Evolutionary conservation across 441 rosid genomes (phyloP).

Genomic region (Arabidopsis lyrata): DNA sequence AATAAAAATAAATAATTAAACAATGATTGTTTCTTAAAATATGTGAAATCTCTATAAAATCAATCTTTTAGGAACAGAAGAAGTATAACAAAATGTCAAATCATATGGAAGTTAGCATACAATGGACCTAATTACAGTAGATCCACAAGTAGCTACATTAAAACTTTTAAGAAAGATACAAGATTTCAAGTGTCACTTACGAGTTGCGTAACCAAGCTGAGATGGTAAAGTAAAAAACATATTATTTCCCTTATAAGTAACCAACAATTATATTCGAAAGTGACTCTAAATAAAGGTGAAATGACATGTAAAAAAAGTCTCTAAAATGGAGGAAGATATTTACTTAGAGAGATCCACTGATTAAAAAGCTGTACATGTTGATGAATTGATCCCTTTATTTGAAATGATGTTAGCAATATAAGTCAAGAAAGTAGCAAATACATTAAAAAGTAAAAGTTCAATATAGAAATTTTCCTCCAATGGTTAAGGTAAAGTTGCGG

Average conservation of each 20-base stretch:
- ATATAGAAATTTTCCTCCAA: constrained; percentile 19
- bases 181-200: constrained; percentile 2
- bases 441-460: constrained; percentile 1
- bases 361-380: constrained; percentile 20
- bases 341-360: constrained; percentile 25
- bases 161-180: not conserved
- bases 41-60: too few relatives aligned
- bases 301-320: constrained; percentile 26
- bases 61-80: too few relatives aligned
- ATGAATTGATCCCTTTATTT: constrained; percentile 23
- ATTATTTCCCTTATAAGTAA: not conserved
- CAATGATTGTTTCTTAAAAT: too few relatives aligned
- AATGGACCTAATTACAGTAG: not conserved
- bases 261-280: constrained; percentile 29
- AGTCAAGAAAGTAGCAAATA: constrained; percentile 8
- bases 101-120: not conserved
- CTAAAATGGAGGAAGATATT: constrained; percentile 36
- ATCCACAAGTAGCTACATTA: not conserved
- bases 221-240: constrained; percentile 13
- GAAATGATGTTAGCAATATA: constrained; percentile 24
- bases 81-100: constrained; percentile 8
- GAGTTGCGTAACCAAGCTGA: not conserved
- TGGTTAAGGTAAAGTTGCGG: constrained; percentile 28
- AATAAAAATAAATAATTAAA: too few relatives aligned
- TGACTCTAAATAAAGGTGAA: constrained; percentile 27